Evolutionary conservation across 768 basidiomycete genomes (phyloP).

Genomic region (Trametes meyenii): DNA sequence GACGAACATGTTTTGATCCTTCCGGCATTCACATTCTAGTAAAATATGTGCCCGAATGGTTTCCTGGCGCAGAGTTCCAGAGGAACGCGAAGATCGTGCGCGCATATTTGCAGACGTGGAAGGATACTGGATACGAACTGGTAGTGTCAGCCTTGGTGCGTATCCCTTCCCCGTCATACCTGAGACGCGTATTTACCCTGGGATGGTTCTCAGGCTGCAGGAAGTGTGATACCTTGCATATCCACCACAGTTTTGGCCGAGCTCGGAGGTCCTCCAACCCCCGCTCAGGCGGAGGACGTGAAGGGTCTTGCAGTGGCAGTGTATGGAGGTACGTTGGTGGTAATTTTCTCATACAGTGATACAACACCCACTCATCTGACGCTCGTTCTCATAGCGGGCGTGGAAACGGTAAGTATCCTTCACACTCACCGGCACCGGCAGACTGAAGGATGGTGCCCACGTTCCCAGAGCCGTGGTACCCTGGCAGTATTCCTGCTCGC

Average conservation of each 20-base stretch:
- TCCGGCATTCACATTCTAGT: conserved; percentile 9
- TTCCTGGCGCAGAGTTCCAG: conserved; percentile 38
- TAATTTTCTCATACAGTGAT: no score
- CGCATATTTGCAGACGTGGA: conserved; percentile 22
- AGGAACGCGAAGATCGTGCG: conserved; percentile 22
- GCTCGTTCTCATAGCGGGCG: conserved; percentile 1
- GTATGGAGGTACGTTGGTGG: neutral
- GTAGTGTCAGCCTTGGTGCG: conserved; percentile 1
- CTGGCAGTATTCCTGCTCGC: conserved; percentile 42
- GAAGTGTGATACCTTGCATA: neutral
- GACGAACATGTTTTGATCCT: neutral
- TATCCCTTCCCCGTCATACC: neutral
- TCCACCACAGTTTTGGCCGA: neutral
- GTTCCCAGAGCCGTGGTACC: conserved; percentile 40
- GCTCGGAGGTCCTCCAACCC: neutral
- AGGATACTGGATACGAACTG: conserved; percentile 26
- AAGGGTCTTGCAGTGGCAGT: neutral
- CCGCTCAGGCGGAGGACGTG: conserved; percentile 1
- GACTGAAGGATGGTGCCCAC: no score
- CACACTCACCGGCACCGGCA: neutral
- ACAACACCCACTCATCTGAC: neutral
- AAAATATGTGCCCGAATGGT: conserved; percentile 34
- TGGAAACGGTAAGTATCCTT: conserved; percentile 6
- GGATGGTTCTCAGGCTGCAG: neutral
- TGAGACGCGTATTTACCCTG: conserved; percentile 10